Base-by-base conservation (phyloP, 306 rosid species). In the Prunus kanzakura region DNA sequence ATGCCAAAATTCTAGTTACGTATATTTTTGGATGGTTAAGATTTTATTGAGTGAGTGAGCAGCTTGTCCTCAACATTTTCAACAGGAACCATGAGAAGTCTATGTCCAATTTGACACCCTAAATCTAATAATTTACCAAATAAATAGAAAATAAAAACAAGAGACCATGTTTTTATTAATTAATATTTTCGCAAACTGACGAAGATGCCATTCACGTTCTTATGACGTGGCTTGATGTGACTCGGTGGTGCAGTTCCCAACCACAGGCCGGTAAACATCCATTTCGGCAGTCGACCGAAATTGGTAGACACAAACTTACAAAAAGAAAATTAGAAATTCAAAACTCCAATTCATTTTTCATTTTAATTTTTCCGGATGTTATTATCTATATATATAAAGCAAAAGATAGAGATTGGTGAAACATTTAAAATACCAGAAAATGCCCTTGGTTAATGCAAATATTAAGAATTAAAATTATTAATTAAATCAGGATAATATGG, bases 161-260 rank as follows among this genome's bases (percentile, higher is more conserved):
- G 13, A 30, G 7, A 35, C 8, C 41, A 35, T 35, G 6, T 35
- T 35, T 5, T 35, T 35, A 35, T 35, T 35, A 35, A 35, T 5
- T 35, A 35, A 35, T 12, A 32, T 52, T 71, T 71, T 32, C 25
- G 15, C 20, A 16, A 29, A 49, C 43, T 50, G 74, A 69, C 74
- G 47, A 69, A 69, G 74, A 69, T 69, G 47, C 46, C 46, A 50
- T 32, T 71, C 50, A 11, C 49, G 20, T 50, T n/a, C 55, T 15
- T 1, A 7, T 8, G 76, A 58, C 67, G 77, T 73, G 76, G 66
- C 54, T 8, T 71, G 64, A 71, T 52, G 63, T 54, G 66, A 72
- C 54, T 72, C 38, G 76, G 20, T 72, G 66, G 20, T 72, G 66
- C 38, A 56, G 14, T 20, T 22, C 3, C 67, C 20, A 62, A 29